Evolutionary conservation across 1,284 basidiomycete genomes (phyloP).

Genomic region (Cutaneotrichosporon dermatis): DNA sequence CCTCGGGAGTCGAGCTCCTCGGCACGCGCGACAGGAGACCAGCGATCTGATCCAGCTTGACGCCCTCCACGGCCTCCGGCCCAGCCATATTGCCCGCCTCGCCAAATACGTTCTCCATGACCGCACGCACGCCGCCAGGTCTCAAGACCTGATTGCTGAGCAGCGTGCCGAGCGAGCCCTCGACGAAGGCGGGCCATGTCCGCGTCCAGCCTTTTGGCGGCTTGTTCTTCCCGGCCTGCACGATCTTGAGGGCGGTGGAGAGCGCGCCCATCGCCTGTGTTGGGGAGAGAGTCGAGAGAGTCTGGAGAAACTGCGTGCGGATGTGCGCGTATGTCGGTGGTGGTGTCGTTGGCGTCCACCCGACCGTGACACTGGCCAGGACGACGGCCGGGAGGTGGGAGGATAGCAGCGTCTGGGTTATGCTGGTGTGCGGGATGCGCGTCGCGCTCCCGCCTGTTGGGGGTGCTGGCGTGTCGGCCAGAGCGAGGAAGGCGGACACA

Average conservation of each 20-base stretch:
- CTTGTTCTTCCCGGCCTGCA: conserved; percentile 8
- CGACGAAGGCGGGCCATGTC: conserved; percentile 35
- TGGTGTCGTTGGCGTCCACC: conserved; percentile 30
- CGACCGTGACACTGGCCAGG: conserved; percentile 28
- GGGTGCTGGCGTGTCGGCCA: conserved; percentile 21
- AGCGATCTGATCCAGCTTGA: conserved; percentile 37
- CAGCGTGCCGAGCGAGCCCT: conserved; percentile 24
- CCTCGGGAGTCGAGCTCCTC: conserved; percentile 22
- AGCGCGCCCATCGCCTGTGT: conserved; percentile 30
- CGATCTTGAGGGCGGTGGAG: conserved; percentile 27
- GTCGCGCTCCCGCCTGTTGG: conserved; percentile 15
- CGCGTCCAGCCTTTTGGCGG: conserved; percentile 25
- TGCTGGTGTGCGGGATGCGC: conserved; percentile 2
- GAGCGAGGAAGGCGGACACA: conserved; percentile 17
- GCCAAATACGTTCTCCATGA: conserved; percentile 42
- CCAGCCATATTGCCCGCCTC: conserved; percentile 26
- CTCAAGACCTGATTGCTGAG: conserved; percentile 32
- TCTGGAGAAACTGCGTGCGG: conserved; percentile 16
- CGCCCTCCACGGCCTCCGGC: conserved; percentile 28
- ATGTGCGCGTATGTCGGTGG: conserved; percentile 18
- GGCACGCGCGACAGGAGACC: conserved; percentile 32
- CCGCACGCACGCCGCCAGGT: conserved; percentile 33
- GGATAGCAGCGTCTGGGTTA: conserved; percentile 28
- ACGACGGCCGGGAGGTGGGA: conserved; percentile 29
- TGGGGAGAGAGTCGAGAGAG: conserved; percentile 23